Base-by-base conservation (phyloP, 441 rosid species). In the Manihot esculenta region DNA sequence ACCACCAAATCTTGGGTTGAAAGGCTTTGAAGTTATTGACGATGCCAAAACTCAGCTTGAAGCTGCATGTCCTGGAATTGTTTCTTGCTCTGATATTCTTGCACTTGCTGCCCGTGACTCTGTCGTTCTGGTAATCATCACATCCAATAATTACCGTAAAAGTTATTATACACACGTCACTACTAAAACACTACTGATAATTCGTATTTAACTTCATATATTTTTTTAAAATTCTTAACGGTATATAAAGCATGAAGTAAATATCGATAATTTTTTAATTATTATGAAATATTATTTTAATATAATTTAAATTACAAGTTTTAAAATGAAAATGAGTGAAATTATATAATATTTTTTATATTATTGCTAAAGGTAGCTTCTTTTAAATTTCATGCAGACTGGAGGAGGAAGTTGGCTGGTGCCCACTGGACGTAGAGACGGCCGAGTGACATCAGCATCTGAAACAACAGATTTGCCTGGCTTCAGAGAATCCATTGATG, bases 341-440 rank as follows among this genome's bases (percentile, higher is more conserved):
- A n/a, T n/a, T n/a, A n/a, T n/a, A n/a, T n/a, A n/a, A n/a, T n/a
- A n/a, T n/a, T n/a, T n/a, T n/a, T n/a, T n/a, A n/a, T n/a, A n/a
- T 5, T 7, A 38, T 7, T 5, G 7, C 7, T 5, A 38, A 7
- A 38, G 42, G 7, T 26, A 13, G 24, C 7, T 57, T 26, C 12
- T 26, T n/a, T 26, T 3, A 26, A 56, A 2, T 26, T 57, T 11
- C 35, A 26, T 26, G 61, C 61, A 89, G 95, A 77, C 83, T 21
- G 55, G 69, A 1, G 92, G 90, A 73, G 15, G 35, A 2, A 70
- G 76, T n/a, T 89, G 95, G 95, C 55, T 24, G 10, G 95, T 91
- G 49, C 95, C 90, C 0, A 84, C 90, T 0, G 97, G 93, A 57
- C 88, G 92, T n/a, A 74, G 85, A 78, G 97, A 91, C 59, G 95